Conservation (phyloP, 108 stramenopile genomes). For the Cyclotella sp. region DNA sequence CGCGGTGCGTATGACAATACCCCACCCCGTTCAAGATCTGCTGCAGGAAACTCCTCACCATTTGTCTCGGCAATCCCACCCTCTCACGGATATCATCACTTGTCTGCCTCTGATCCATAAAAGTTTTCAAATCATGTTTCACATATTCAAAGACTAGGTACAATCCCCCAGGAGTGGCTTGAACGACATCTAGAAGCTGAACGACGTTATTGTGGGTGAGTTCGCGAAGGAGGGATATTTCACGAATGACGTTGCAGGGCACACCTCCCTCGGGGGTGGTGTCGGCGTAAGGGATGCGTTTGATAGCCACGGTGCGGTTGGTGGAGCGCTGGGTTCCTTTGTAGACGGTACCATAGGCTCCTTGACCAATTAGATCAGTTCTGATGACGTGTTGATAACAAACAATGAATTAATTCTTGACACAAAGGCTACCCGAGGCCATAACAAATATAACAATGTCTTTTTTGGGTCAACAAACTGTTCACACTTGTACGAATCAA, state of each 20-base stretch:
- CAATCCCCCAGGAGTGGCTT: slow-evolving; percentile 79
- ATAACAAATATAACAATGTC: no score
- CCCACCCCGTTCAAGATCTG: slow-evolving; percentile 90
- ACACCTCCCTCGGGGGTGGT: slow-evolving; percentile 89
- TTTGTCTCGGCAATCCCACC: slow-evolving; percentile 68
- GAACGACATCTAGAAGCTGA: slow-evolving; percentile 77
- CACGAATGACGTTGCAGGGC: slow-evolving; percentile 92
- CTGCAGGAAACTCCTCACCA: slow-evolving; percentile 76
- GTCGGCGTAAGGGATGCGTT: slow-evolving; percentile 89
- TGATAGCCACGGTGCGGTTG: slow-evolving; percentile 87
- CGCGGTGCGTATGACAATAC: slow-evolving; percentile 87
- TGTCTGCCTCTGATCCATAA: slow-evolving; percentile 78
- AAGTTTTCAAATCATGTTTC: slow-evolving; percentile 83
- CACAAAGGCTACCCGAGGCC: background rate
- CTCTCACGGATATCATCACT: slow-evolving; percentile 79
- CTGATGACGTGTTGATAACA: slow-evolving; percentile 48
- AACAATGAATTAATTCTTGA: slow-evolving; percentile 3
- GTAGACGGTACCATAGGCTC: slow-evolving; percentile 99
- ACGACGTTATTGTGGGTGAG: slow-evolving; percentile 89
- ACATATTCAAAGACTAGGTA: slow-evolving; percentile 92
- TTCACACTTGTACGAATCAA: no score
- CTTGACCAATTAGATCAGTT: slow-evolving; percentile 98
- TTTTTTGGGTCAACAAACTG: no score
- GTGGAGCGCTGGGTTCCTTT: slow-evolving; percentile 89
- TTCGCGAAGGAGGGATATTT: slow-evolving; percentile 86